Percentiles rank a stretch among this genome's conserved stretches.
Conservation (phyloP, 257 asterid species). For the Datura wrightii region DNA sequence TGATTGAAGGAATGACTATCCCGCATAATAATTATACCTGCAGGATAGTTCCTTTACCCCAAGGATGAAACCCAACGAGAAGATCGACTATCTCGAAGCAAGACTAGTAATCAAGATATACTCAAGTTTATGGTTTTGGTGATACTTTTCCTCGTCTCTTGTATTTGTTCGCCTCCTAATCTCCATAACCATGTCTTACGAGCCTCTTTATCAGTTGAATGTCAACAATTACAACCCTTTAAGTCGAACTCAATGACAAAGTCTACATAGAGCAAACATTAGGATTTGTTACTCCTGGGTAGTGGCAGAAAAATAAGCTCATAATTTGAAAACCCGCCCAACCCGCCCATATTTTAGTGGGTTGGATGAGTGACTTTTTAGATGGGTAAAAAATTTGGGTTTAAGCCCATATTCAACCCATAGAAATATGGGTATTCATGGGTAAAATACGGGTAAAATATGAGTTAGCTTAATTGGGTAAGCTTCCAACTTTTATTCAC, state of each 20-base stretch:
- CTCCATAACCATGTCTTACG: background rate
- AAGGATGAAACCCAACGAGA: background rate
- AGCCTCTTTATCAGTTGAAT: no score
- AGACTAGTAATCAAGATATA: background rate
- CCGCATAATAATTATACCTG: background rate
- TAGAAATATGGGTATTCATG: no score
- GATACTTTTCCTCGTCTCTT: background rate
- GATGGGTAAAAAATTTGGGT: no score
- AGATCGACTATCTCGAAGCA: background rate
- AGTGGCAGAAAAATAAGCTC: no score
- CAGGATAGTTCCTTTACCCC: background rate
- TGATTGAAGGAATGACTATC: background rate
- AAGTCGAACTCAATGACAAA: background rate
- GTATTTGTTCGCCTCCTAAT: background rate
- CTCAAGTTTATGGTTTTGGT: background rate
- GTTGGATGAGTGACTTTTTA: no score
- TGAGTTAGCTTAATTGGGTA: no score
- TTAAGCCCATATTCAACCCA: no score
- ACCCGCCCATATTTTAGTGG: no score
- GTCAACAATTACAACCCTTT: no score
- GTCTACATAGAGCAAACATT: background rate
- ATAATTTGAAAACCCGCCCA: no score
- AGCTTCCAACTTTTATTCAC: no score
- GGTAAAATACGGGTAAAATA: no score
- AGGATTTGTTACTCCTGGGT: background rate